phyloP scores from a whole-genome alignment of 345 rosid genomes.

The Brassica juncea region DNA sequence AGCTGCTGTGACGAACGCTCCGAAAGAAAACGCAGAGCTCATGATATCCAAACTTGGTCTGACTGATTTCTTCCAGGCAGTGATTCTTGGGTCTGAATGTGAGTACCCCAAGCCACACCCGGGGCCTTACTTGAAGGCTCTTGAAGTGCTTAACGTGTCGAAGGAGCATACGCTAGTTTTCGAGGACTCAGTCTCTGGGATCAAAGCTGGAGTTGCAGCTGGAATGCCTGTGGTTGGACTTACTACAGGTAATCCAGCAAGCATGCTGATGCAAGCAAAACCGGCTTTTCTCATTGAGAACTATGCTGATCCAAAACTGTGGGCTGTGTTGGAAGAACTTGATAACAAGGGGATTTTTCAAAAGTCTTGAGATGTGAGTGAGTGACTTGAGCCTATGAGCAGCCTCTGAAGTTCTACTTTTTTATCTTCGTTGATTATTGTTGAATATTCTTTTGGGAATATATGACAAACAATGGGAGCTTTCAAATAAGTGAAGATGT shows the following conservation, averaged over 20 bases:
- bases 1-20: conserved; percentile 97
- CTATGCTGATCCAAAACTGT: conserved; percentile 78
- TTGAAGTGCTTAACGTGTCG: conserved; percentile 69
- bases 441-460: conserved; percentile 19
- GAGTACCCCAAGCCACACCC: conserved; percentile 88
- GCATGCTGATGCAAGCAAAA: conserved; percentile 63
- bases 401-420: not conserved
- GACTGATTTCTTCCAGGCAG: conserved; percentile 67
- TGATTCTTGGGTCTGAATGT: conserved; percentile 77
- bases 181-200: conserved; percentile 93
- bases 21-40: conserved; percentile 81
- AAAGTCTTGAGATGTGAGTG: conserved; percentile 42
- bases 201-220: conserved; percentile 95
- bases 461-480: not conserved
- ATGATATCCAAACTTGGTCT: conserved; percentile 82
- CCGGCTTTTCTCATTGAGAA: conserved; percentile 73
- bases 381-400: not conserved
- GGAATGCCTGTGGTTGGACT: conserved; percentile 87
- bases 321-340: conserved; percentile 77
- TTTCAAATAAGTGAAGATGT: no score
- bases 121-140: conserved; percentile 84
- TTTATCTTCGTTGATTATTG: not conserved
- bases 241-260: conserved; percentile 74
- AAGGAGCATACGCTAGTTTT: conserved; percentile 81
- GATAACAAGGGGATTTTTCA: conserved; percentile 45